A percentile compares a stretch with the other conserved stretches of the same genome.
Conservation (phyloP, 306 rosid species). For the Mimosa bimucronata region DNA sequence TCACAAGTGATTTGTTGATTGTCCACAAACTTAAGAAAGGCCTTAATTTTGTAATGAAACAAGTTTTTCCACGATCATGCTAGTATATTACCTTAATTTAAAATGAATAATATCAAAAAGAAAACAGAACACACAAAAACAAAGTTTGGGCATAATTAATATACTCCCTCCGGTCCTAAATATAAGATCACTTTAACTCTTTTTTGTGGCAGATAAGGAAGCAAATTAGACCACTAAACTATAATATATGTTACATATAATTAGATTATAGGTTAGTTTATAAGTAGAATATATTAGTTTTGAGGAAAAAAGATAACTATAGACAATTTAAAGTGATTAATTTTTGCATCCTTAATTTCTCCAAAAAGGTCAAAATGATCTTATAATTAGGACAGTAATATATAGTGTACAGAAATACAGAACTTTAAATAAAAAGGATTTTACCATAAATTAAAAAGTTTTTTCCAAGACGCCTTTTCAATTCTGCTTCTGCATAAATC, state of each 20-base stretch:
- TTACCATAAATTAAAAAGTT: conserved; percentile 81
- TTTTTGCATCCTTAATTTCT: too few species aligned
- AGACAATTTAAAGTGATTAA: too few species aligned
- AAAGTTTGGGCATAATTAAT: background rate
- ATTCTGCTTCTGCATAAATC: conserved; percentile 85
- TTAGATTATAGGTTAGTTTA: too few species aligned
- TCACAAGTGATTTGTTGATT: conserved; percentile 21
- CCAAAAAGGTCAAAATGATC: too few species aligned
- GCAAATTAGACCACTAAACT: too few species aligned
- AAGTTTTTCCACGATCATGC: conserved; percentile 19
- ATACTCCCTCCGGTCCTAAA: too few species aligned
- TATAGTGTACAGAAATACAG: background rate
- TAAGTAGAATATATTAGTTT: too few species aligned
- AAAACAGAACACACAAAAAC: background rate
- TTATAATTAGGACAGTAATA: too few species aligned
- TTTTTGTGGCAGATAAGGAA: too few species aligned
- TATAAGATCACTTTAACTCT: too few species aligned
- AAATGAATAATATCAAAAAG: conserved; percentile 13
- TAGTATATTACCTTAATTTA: conserved; percentile 8
- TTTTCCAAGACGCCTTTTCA: conserved; percentile 77
- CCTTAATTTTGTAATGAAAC: conserved; percentile 1
- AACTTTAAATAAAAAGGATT: conserved; percentile 20
- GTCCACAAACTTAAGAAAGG: conserved; percentile 24
- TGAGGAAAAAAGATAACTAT: too few species aligned
- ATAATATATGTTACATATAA: too few species aligned